These are phyloP conservation scores for Penicillium longicatenatum DNA, from an alignment of 495 filamentous ascomycete genomes.

Conservation along the genomic window DNA sequence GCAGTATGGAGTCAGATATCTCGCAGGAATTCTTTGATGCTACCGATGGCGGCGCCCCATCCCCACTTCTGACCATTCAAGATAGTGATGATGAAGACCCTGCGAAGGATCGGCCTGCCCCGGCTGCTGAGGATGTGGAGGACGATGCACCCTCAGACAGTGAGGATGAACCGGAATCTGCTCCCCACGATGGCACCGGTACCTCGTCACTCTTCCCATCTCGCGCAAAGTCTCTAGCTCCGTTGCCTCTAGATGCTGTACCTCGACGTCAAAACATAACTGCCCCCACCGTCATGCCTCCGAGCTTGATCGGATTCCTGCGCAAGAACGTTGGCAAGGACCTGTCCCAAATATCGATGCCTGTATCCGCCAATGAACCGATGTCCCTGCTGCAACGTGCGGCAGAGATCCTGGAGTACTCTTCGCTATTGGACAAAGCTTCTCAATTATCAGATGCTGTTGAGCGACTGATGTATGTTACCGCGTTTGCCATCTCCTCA, in stretches of 20 bases:
- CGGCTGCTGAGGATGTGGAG: conserved; percentile 33
- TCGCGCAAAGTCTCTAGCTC: conserved; percentile 72
- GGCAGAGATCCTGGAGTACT: conserved; percentile 89
- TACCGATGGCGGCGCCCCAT: conserved; percentile 64
- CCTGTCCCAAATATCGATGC: conserved; percentile 93
- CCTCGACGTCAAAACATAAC: conserved; percentile 70
- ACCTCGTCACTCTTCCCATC: conserved; percentile 65
- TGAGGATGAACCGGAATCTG: conserved; percentile 55
- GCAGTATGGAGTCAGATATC: conserved; percentile 78
- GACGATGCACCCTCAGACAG: conserved; percentile 50
- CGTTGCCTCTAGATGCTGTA: conserved; percentile 71
- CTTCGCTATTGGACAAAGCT: conserved; percentile 77
- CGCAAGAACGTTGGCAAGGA: conserved; percentile 99
- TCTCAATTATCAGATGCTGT: conserved; percentile 54
- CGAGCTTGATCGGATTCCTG: conserved; percentile 88
- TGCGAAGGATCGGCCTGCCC: conserved; percentile 26
- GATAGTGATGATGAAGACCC: conserved; percentile 57
- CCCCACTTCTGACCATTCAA: conserved; percentile 74
- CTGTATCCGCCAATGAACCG: conserved; percentile 94
- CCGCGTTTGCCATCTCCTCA: conserved; percentile 85
- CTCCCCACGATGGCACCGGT: conserved; percentile 40
- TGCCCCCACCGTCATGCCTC: conserved; percentile 72
- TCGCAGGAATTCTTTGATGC: conserved; percentile 96
- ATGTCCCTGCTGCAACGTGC: conserved; percentile 83
- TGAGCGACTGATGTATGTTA: conserved; percentile 78